A percentile compares a stretch with the other conserved stretches of the same genome.
These are phyloP conservation scores for Russula compacta DNA, from an alignment of 768 basidiomycete genomes.

Conservation along the genomic window DNA sequence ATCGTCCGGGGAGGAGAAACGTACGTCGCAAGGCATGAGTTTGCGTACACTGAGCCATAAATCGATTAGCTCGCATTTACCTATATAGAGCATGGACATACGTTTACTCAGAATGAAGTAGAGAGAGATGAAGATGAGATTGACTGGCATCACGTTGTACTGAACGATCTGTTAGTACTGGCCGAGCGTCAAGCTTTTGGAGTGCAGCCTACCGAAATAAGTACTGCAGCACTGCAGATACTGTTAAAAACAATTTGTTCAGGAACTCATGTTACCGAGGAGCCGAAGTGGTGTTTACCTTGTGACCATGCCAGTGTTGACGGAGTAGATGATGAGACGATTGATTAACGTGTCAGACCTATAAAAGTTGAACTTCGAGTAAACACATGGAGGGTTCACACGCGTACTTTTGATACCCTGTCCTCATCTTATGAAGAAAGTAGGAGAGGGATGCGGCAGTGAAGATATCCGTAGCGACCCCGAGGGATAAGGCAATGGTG, in stretches of 20 bases:
- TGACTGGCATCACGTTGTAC: conserved; percentile 47
- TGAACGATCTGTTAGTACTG: conserved; percentile 22
- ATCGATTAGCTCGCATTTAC: neutral
- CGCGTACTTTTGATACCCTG: conserved; percentile 37
- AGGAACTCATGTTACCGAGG: neutral
- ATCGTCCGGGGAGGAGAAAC: neutral
- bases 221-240: conserved; percentile 39
- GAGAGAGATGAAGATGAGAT: conserved; percentile 49
- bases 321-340: conserved; percentile 46
- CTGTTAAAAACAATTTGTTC: conserved; percentile 23
- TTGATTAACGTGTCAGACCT: conserved; percentile 53
- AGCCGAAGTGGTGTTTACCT: conserved; percentile 30
- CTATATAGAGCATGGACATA: neutral
- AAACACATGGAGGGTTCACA: neutral
- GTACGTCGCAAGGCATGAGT: conserved; percentile 19
- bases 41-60: conserved; percentile 15
- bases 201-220: conserved; percentile 41
- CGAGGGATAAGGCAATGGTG: conserved; percentile 39
- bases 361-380: neutral
- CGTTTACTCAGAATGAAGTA: conserved; percentile 60
- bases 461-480: conserved; percentile 41
- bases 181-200: neutral
- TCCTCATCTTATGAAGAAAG: conserved; percentile 46
- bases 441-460: conserved; percentile 45
- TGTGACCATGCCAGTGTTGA: conserved; percentile 57